Evolutionary conservation across 2,329 filamentous ascomycete species (phyloP).

Genomic region (Sclerotinia trifoliorum): DNA sequence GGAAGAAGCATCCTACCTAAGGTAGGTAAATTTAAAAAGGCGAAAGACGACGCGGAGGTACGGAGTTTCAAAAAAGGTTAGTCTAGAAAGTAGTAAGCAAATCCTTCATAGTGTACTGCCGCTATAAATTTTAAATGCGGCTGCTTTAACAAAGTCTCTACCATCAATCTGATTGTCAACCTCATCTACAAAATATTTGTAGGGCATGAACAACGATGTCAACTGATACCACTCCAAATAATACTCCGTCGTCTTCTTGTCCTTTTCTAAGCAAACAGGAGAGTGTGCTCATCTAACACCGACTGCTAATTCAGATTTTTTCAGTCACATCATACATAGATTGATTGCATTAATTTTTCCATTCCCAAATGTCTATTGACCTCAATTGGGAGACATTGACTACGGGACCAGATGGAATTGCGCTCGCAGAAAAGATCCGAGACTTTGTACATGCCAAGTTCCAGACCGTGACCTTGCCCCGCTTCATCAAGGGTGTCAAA

Average conservation of each 20-base stretch:
- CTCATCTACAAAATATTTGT: neutral
- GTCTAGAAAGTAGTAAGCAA: neutral
- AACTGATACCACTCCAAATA: neutral
- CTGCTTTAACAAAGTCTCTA: neutral
- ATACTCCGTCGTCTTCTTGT: neutral
- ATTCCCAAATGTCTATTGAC: slow-evolving; percentile 83
- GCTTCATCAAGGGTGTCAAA: slow-evolving; percentile 94
- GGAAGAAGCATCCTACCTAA: too few relatives aligned
- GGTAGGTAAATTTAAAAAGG: neutral
- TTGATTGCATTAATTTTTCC: neutral
- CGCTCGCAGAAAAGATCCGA: slow-evolving; percentile 81
- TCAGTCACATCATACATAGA: neutral
- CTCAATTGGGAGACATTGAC: slow-evolving; percentile 95
- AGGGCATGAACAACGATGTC: neutral
- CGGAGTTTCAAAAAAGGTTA: neutral
- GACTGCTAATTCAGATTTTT: neutral
- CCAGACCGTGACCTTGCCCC: slow-evolving; percentile 84
- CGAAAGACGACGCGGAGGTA: neutral
- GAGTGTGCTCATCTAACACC: neutral
- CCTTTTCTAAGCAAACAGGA: neutral
- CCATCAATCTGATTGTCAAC: neutral
- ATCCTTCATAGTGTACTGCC: neutral
- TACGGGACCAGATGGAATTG: slow-evolving; percentile 79
- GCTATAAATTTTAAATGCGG: neutral
- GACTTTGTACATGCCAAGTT: slow-evolving; percentile 95